A percentile compares a stretch with the other conserved stretches of the same genome.
phyloP scores from a whole-genome alignment of 768 basidiomycete species.

The Panaeolus cyanescens region DNA sequence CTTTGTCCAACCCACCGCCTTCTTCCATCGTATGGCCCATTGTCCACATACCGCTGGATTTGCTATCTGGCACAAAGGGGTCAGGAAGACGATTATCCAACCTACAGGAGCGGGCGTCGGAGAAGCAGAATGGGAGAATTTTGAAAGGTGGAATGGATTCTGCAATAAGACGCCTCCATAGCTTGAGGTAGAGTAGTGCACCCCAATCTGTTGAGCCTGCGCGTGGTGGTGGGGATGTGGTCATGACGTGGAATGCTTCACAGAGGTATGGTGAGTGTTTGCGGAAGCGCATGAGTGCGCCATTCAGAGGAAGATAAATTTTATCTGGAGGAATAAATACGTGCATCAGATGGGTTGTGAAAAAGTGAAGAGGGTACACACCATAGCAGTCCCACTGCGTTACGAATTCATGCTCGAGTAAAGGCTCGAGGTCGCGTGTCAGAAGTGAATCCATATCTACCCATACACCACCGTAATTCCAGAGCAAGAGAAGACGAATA shows the following conservation, averaged over 20 bases:
- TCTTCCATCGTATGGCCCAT: constrained; percentile 61
- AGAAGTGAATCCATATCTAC: constrained; percentile 96
- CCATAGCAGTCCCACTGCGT: constrained; percentile 99
- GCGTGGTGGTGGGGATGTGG: constrained; percentile 68
- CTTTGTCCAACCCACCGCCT: constrained; percentile 64
- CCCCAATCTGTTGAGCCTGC: constrained; percentile 93
- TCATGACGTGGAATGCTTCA: constrained; percentile 93
- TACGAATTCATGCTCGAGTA: constrained; percentile 94
- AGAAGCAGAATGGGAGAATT: constrained; percentile 93
- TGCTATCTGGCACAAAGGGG: constrained; percentile 68
- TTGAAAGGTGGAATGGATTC: constrained; percentile 81
- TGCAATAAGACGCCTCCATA: constrained; percentile 83
- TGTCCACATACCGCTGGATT: constrained; percentile 60
- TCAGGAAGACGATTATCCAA: constrained; percentile 92
- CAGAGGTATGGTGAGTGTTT: constrained; percentile 94
- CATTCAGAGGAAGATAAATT: constrained; percentile 71
- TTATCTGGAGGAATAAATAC: constrained; percentile 31
- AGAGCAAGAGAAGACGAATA: constrained; percentile 83
- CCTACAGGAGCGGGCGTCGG: constrained; percentile 89
- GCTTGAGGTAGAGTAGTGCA: constrained; percentile 84
- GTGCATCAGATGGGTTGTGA: background rate
- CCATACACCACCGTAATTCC: constrained; percentile 94
- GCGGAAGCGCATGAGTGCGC: constrained; percentile 92
- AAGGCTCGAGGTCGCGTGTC: constrained; percentile 82
- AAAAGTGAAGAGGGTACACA: constrained; percentile 32